A percentile compares a stretch with the other conserved stretches of the same genome.
Conservation (phyloP, 352 stramenopile genomes). For the Pythium grandisporangium region DNA sequence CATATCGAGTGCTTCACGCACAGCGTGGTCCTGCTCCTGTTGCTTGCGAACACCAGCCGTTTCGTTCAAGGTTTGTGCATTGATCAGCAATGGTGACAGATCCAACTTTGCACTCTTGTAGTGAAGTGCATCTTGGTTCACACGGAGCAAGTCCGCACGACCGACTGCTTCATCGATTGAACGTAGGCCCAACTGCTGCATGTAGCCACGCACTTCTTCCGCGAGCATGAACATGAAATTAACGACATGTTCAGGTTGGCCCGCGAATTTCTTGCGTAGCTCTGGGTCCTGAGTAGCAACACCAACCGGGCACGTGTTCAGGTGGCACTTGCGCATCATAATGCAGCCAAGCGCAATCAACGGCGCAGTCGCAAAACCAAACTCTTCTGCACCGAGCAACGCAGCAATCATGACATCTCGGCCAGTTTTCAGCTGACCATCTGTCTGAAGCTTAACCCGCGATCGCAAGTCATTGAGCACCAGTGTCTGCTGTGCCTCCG, state of each 20-base stretch:
- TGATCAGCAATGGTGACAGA: slow-evolving; percentile 90
- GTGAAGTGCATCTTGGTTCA: slow-evolving; percentile 65
- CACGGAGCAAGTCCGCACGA: slow-evolving; percentile 90
- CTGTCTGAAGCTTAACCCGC: slow-evolving; percentile 92
- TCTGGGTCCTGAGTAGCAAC: slow-evolving; percentile 97
- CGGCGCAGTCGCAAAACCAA: slow-evolving; percentile 91
- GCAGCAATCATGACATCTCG: slow-evolving; percentile 92
- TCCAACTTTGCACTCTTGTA: slow-evolving; percentile 84
- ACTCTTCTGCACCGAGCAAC: slow-evolving; percentile 94
- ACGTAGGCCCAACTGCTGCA: slow-evolving; percentile 82
- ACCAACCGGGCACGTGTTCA: slow-evolving; percentile 97
- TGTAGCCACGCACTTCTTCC: slow-evolving; percentile 88
- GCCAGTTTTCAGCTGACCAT: slow-evolving; percentile 93
- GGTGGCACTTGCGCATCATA: slow-evolving; percentile 97
- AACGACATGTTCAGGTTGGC: slow-evolving; percentile 94
- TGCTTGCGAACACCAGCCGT: slow-evolving; percentile 74
- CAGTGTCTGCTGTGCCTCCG: slow-evolving; percentile 95
- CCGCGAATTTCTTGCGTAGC: slow-evolving; percentile 93
- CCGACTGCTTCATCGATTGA: slow-evolving; percentile 93
- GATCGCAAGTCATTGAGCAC: slow-evolving; percentile 93
- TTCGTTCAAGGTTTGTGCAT: slow-evolving; percentile 90
- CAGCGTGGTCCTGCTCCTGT: slow-evolving; percentile 82
- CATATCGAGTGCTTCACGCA: slow-evolving; percentile 90
- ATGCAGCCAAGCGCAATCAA: slow-evolving; percentile 96
- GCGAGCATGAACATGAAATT: slow-evolving; percentile 97